A percentile compares a stretch with the other conserved stretches of the same genome.
phyloP scores from a whole-genome alignment of 2,329 filamentous ascomycete species.

The Massarina eburnea region DNA sequence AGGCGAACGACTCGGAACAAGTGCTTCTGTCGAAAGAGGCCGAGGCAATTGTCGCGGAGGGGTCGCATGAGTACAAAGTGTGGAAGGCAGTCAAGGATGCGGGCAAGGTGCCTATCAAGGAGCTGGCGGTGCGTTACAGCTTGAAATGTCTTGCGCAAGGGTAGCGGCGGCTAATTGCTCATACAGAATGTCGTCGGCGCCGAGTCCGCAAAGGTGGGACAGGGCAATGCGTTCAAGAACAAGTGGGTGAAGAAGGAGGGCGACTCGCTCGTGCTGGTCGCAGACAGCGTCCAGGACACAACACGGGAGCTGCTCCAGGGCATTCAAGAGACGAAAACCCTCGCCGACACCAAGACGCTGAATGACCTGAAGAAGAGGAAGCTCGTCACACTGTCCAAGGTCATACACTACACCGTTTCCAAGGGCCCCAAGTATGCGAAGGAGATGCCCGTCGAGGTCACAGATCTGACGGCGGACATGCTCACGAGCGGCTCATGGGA shows the following conservation, averaged over 20 bases:
- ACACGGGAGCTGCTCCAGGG: constrained; percentile 74
- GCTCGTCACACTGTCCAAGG: constrained; percentile 79
- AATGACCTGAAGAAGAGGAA: constrained; percentile 90
- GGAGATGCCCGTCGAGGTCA: constrained; percentile 89
- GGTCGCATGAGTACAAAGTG: constrained; percentile 55
- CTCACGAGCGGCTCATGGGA: constrained; percentile 87
- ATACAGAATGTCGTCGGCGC: constrained; percentile 66
- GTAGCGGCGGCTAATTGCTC: constrained; percentile 21
- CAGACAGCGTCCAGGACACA: constrained; percentile 75
- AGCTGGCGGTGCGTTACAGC: constrained; percentile 44
- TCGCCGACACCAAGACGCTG: constrained; percentile 73
- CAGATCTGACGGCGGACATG: constrained; percentile 94
- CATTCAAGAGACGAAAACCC: constrained; percentile 69
- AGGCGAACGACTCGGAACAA: constrained; percentile 79
- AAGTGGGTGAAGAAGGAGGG: constrained; percentile 67
- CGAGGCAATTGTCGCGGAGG: constrained; percentile 65
- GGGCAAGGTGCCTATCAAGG: constrained; percentile 50
- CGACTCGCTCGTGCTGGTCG: constrained; percentile 57
- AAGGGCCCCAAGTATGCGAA: constrained; percentile 89
- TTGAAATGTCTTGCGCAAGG: neutral
- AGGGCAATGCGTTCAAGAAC: constrained; percentile 87
- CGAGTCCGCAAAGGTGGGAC: constrained; percentile 80
- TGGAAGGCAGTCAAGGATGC: constrained; percentile 51
- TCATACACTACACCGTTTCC: constrained; percentile 77
- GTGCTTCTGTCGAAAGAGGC: constrained; percentile 77